A percentile compares a stretch with the other conserved stretches of the same genome.
These are phyloP conservation scores for Dictyostelium brefeldianum DNA, from an alignment of 78 protist genomes.

Conservation along the genomic window DNA sequence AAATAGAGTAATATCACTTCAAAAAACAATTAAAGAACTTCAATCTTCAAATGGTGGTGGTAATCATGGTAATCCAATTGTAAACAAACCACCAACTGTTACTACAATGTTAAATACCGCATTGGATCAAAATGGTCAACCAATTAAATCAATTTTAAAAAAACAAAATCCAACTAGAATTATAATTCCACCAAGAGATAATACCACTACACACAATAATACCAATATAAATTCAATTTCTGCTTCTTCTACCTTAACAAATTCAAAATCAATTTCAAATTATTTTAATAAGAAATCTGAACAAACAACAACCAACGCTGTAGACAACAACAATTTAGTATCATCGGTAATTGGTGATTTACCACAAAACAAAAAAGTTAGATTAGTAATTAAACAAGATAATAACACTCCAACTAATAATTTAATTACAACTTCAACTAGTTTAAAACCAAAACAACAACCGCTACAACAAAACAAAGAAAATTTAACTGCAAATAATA, in stretches of 20 bases:
- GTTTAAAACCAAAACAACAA: not conserved
- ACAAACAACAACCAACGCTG: not conserved
- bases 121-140: conserved; percentile 26
- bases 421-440: conserved; percentile 13
- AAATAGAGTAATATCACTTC: not conserved
- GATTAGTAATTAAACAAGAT: conserved; percentile 18
- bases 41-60: not conserved
- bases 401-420: conserved; percentile 10
- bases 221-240: not conserved
- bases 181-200: conserved; percentile 7
- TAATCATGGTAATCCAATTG: not conserved
- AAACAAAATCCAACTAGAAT: not conserved
- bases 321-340: not conserved
- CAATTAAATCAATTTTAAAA: conserved; percentile 45
- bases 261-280: conserved; percentile 1
- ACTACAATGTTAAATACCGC: not conserved
- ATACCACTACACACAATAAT: not conserved
- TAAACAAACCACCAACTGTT: conserved; percentile 1
- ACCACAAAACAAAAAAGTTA: conserved; percentile 17
- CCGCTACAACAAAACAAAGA: conserved; percentile 10
- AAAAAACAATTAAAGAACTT: conserved; percentile 21
- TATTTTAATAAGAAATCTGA: not conserved
- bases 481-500: not conserved
- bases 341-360: no score
- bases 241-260: conserved; percentile 12